Evolutionary conservation across 768 basidiomycete species (phyloP), one percentile per base, ranked within the genome.

Genomic region (Macrolepiota albuminosa): DNA sequence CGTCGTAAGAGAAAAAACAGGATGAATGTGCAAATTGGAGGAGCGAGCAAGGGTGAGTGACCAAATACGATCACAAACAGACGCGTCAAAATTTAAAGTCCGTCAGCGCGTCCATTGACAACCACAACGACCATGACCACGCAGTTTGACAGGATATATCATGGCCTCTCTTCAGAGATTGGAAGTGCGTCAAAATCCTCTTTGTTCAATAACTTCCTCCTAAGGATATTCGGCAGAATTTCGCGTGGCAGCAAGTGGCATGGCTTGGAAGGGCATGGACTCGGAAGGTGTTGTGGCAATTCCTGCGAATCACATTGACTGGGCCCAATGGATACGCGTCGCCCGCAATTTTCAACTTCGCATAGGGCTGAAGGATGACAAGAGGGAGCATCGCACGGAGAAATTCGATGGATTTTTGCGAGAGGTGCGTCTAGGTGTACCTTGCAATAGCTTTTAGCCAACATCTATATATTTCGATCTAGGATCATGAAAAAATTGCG

Each of bases 351-450:
- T 92, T 68, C 95, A 97, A 74, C 85, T 99, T 24, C 82, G 92
- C 50, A 75, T 98, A 37, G 91, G 88, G 7, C 74, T 95, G 69
- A 66, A 60, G 14, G 65, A 66, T 52, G 65, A 64, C 45, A 66
- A 64, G 49, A 87, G 89, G 68, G 85, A 93, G 72, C 81, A 87
- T 69, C 80, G 82, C 49, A 81, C 84, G 66, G 88, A 92, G 65
- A 88, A 81, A n/a, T 98, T 98, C 67, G 97, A 98, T 62, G 95
- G 95, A 10, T 98, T 99, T 75, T 74, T 84, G 71, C 83, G 93
- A 59, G 95, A 97, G 77, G 95, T 95, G 64, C 62, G 82, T 33
- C 24, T 73, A 42, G 18, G 14, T 37, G 36, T 5, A 47, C 16
- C 6, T 21, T 31, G 36, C 43, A n/a, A 33, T 14, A 21, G 4